Conservation (phyloP, 352 stramenopile genomes). For the Globisporangium ultimum region DNA sequence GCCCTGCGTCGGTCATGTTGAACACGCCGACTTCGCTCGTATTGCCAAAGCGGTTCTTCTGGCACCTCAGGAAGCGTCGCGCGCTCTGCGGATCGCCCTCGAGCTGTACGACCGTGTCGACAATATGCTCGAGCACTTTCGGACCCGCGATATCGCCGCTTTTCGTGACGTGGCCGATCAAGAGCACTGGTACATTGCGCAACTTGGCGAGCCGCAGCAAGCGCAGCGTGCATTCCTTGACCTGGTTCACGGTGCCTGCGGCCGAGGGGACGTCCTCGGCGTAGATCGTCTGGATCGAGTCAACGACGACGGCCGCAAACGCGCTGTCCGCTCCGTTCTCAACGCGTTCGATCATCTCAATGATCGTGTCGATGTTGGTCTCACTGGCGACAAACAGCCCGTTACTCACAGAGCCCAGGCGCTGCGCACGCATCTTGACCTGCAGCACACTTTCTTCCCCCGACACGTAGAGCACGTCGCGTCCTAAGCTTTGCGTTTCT, state of each 20-base stretch:
- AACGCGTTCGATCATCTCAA: constrained; percentile 43
- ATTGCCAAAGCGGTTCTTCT: constrained; percentile 96
- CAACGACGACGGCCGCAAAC: constrained; percentile 88
- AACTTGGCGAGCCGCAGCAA: constrained; percentile 94
- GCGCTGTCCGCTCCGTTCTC: constrained; percentile 5
- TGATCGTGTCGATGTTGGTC: constrained; percentile 78
- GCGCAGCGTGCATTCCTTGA: constrained; percentile 94
- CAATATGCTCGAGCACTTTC: constrained; percentile 87
- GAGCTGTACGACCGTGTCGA: constrained; percentile 96
- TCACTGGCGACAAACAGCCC: constrained; percentile 79
- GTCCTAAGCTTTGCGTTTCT: constrained; percentile 7
- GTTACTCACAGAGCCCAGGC: constrained; percentile 69
- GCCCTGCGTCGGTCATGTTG: constrained; percentile 88
- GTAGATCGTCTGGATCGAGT: constrained; percentile 97
- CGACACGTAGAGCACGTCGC: constrained; percentile 93
- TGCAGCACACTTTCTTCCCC: constrained; percentile 96
- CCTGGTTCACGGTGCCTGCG: constrained; percentile 90
- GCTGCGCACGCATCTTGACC: constrained; percentile 90
- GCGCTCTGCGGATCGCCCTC: constrained; percentile 87
- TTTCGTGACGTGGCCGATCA: constrained; percentile 98
- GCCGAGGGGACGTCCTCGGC: constrained; percentile 79
- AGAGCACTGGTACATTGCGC: constrained; percentile 87
- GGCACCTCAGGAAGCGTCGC: constrained; percentile 89
- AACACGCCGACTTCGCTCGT: constrained; percentile 96
- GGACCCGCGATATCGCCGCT: constrained; percentile 94